A percentile compares a stretch with the other conserved stretches of the same genome.
Evolutionary conservation across 1,284 basidiomycete species (phyloP).

Genomic region (Inonotus hispidus): DNA sequence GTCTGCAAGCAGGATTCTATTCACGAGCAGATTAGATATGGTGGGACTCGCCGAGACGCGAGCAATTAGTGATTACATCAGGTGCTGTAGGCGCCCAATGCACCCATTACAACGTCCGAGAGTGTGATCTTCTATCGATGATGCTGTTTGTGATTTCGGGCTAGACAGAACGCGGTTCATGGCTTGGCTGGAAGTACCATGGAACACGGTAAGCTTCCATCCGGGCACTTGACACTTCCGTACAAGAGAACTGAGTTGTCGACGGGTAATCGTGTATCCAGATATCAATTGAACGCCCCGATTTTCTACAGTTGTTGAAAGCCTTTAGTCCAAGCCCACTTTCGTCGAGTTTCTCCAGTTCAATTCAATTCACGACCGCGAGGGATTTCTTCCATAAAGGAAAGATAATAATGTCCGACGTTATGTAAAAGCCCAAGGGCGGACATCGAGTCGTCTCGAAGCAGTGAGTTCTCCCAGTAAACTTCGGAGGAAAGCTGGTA

Average conservation of each 20-base stretch:
- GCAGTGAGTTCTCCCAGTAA: not conserved
- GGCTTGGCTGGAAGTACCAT: not conserved
- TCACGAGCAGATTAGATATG: not conserved
- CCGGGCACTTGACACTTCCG: not conserved
- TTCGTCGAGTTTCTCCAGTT: not conserved
- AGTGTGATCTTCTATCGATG: not conserved
- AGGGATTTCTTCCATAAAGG: not conserved
- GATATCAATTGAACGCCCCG: too few relatives aligned
- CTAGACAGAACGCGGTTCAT: not conserved
- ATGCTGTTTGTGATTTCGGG: not conserved
- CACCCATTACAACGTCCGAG: not conserved
- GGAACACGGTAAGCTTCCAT: not conserved
- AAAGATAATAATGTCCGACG: not conserved
- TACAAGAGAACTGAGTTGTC: too few relatives aligned
- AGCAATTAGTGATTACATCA: not conserved
- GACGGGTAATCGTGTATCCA: too few relatives aligned
- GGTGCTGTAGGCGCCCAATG: not conserved
- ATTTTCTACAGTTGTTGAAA: too few relatives aligned
- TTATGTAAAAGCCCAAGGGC: not conserved
- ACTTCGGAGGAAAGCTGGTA: not conserved
- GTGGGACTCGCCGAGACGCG: not conserved
- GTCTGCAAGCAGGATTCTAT: not conserved
- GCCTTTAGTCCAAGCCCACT: not conserved
- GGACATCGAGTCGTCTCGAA: not conserved
- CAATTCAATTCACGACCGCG: not conserved